A percentile compares a stretch with the other conserved stretches of the same genome.
Conservation (phyloP, 2,329 filamentous ascomycete species). For the Malbranchea zuffiana region DNA sequence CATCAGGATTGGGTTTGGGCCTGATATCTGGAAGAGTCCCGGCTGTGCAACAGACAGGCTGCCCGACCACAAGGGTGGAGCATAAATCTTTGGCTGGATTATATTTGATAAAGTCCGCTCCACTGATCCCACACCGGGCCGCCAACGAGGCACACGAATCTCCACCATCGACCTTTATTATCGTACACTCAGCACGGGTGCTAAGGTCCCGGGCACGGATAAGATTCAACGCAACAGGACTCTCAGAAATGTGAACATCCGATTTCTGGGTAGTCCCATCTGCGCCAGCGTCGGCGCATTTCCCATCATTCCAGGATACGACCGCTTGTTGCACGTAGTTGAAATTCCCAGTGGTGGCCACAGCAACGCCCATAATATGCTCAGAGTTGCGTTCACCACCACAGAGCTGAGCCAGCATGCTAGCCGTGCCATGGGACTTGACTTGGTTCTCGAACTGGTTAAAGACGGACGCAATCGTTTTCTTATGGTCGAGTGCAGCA, state of each 20-base stretch:
- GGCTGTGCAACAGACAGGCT: conserved; percentile 29
- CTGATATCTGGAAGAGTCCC: conserved; percentile 27
- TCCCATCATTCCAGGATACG: conserved; percentile 3
- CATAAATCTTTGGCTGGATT: conserved; percentile 25
- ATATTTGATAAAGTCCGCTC: conserved; percentile 30
- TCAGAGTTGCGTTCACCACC: conserved; percentile 1
- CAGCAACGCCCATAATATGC: conserved; percentile 2
- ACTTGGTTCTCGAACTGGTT: background rate
- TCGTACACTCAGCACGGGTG: conserved; percentile 2
- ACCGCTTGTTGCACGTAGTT: conserved; percentile 1
- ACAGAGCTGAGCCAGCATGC: conserved; percentile 3
- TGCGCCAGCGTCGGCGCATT: background rate
- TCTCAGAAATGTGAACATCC: too few relatives aligned
- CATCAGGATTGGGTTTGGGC: conserved; percentile 28
- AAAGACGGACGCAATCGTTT: conserved; percentile 4
- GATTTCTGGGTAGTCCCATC: background rate
- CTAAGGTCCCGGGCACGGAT: background rate
- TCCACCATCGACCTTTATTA: conserved; percentile 14
- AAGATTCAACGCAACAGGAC: background rate
- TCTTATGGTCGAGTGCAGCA: conserved; percentile 4
- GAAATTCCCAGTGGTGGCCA: conserved; percentile 5
- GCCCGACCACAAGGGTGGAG: conserved; percentile 23
- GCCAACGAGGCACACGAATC: conserved; percentile 33
- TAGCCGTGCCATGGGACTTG: background rate
- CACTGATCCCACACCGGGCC: conserved; percentile 30